A percentile compares a stretch with the other conserved stretches of the same genome.
These are phyloP conservation scores for Rosa persica DNA, from an alignment of 306 rosid species.

Conservation along the genomic window DNA sequence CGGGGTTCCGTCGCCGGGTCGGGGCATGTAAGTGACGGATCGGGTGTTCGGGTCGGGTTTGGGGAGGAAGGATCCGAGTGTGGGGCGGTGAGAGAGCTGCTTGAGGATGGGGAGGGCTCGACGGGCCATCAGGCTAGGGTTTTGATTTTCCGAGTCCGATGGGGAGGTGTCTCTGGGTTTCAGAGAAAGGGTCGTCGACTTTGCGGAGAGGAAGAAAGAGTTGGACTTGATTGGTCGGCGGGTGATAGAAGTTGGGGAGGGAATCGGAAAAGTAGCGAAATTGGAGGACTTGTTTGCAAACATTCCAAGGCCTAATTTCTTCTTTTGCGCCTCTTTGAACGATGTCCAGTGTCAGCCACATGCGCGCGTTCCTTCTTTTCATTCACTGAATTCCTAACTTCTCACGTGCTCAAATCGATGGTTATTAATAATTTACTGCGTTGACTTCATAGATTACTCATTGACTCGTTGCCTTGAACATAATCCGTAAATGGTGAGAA, in stretches of 20 bases:
- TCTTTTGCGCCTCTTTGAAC: too few species aligned
- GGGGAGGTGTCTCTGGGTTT: conserved; percentile 5
- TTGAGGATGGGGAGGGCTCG: conserved; percentile 24
- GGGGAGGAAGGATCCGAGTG: conserved; percentile 28
- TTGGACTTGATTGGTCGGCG: background rate
- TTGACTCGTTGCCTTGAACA: too few species aligned
- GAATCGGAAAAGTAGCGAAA: background rate
- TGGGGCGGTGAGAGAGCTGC: conserved; percentile 7
- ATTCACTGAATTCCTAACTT: too few species aligned
- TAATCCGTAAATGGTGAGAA: too few species aligned
- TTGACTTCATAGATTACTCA: too few species aligned
- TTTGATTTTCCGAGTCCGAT: background rate
- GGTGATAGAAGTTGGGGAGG: background rate
- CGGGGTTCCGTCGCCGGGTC: conserved; percentile 78
- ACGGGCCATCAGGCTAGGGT: conserved; percentile 21
- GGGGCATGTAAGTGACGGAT: conserved; percentile 59
- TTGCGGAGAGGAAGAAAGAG: background rate
- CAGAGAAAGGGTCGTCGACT: background rate
- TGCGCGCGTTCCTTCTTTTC: too few species aligned
- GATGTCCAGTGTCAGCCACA: too few species aligned
- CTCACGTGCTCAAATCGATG: too few species aligned
- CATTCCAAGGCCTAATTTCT: background rate
- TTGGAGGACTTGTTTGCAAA: conserved; percentile 23
- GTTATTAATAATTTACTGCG: too few species aligned
- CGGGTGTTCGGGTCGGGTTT: conserved; percentile 31